Evolutionary conservation across 176 grass and related monocot genomes (phyloP), one percentile per base, ranked within the genome.

Genomic region (Secale cereale): DNA sequence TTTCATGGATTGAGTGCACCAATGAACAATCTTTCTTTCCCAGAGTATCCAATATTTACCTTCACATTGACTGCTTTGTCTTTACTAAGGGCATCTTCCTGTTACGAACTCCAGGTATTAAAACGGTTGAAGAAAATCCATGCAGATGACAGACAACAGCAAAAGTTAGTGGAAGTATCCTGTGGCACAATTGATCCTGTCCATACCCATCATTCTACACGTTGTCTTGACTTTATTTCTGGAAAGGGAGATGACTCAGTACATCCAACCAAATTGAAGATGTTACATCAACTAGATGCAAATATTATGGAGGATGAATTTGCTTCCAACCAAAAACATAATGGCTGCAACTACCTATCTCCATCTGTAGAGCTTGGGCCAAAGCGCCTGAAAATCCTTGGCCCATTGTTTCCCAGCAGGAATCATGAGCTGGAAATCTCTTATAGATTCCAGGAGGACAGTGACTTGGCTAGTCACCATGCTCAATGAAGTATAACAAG

Each of bases 121-220:
- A 94, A 94, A 92, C 83, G 94, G 59, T 80, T 99, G 85, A 99
- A 96, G 90, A 99, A 96, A 91, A 82, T 87, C 54, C 6, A 71
- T 80, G 69, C 66, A 81, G 81, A 86, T 89, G 78, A 46, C 57
- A 86, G 40, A 60, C 87, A 77, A 25, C 77, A 83, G 33, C 89
- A 84, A 20, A 82, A 63, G 52, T 40, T 71, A 30, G 68, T 77
- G 65, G 76, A 76, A 74, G 31, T 63, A 69, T 63, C 85, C 63
- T 83, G 67, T 78, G 83, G 68, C 67, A 60, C 79, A 85, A 88
- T 56, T 90, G 79, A 81, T 78, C 80, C 19, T 86, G 46, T 86
- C 65, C 25, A 59, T 77, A 83, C 73, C 66, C 40, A 74, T 88
- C 32, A 83, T 75, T 52, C 37, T 82, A 59, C 29, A 56, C 82